Evolutionary conservation across 164 flowering plant genomes (phyloP).

Genomic region (Magnolia changhungtana): DNA sequence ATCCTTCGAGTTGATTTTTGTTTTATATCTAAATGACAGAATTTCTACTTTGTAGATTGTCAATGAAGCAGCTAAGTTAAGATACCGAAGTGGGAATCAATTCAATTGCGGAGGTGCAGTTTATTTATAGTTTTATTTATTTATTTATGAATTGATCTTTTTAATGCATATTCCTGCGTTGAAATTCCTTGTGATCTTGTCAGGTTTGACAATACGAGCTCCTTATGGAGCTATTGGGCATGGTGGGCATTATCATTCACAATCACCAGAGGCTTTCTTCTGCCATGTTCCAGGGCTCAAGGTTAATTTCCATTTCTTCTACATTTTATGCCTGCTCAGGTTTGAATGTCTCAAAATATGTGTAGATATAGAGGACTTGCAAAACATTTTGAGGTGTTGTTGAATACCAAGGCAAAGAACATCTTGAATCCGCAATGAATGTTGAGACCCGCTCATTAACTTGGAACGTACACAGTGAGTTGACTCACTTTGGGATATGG

Average conservation of each 20-base stretch:
- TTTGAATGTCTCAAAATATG: not conserved
- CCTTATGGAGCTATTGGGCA: conserved; percentile 99
- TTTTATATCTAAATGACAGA: not conserved
- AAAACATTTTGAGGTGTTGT: not conserved
- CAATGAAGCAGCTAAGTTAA: conserved; percentile 97
- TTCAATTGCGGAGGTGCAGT: conserved; percentile 92
- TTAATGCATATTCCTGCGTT: not conserved
- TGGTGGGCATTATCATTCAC: conserved; percentile 99
- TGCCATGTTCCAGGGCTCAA: conserved; percentile 98
- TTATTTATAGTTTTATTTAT: not conserved
- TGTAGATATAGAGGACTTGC: not conserved
- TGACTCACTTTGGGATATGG: not conserved
- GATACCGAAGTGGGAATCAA: conserved; percentile 96
- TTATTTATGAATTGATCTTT: not conserved
- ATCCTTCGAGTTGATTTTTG: not conserved
- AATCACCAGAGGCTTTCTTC: conserved; percentile 98
- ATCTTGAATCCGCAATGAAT: not conserved
- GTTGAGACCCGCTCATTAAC: not conserved
- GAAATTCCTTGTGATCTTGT: conserved; percentile 8
- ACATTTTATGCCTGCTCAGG: not conserved
- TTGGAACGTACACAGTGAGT: not conserved
- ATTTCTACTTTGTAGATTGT: conserved; percentile 55
- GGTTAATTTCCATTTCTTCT: conserved; percentile 30
- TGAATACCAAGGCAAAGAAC: not conserved
- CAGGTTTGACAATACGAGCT: conserved; percentile 91